These are phyloP conservation scores for Straminergon stramineum DNA, from an alignment of 225 moss, liverwort and hornwort genomes.

Conservation along the genomic window DNA sequence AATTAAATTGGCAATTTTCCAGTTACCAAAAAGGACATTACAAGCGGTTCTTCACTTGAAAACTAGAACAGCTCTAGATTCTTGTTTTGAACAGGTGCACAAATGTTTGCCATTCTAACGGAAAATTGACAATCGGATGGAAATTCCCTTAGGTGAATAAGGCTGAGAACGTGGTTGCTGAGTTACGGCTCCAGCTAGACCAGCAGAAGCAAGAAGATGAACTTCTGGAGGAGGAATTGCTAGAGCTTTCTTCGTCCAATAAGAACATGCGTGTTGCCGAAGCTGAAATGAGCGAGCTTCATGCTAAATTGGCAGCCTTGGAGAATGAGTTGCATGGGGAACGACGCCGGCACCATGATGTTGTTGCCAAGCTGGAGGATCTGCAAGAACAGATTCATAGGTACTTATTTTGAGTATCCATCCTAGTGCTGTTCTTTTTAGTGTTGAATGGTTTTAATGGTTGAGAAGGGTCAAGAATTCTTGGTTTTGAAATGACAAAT, in stretches of 20 bases:
- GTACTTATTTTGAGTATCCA: conserved; percentile 8
- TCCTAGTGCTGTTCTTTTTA: not conserved
- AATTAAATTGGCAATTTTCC: not conserved
- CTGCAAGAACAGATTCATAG: conserved; percentile 64
- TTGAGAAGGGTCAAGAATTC: not conserved
- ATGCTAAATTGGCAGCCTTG: conserved; percentile 45
- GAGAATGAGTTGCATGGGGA: conserved; percentile 72
- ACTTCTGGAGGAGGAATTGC: conserved; percentile 38
- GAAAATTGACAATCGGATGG: not conserved
- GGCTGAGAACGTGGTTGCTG: conserved; percentile 11
- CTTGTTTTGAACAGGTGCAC: not conserved
- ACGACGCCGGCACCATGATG: conserved; percentile 52
- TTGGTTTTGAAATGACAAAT: not conserved
- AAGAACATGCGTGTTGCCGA: conserved; percentile 28
- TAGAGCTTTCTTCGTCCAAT: conserved; percentile 38
- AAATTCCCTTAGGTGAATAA: conserved; percentile 7
- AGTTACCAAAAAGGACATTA: not conserved
- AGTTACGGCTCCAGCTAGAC: conserved; percentile 12
- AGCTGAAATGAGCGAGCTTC: conserved; percentile 51
- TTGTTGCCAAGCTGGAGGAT: conserved; percentile 58
- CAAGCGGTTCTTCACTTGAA: not conserved
- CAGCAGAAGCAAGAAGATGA: conserved; percentile 38
- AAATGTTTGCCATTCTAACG: not conserved
- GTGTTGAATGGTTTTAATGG: not conserved
- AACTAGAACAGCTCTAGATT: not conserved